A percentile compares a stretch with the other conserved stretches of the same genome.
phyloP scores from a whole-genome alignment of 2,329 filamentous ascomycete species.

The Colletotrichum tamarilloi region DNA sequence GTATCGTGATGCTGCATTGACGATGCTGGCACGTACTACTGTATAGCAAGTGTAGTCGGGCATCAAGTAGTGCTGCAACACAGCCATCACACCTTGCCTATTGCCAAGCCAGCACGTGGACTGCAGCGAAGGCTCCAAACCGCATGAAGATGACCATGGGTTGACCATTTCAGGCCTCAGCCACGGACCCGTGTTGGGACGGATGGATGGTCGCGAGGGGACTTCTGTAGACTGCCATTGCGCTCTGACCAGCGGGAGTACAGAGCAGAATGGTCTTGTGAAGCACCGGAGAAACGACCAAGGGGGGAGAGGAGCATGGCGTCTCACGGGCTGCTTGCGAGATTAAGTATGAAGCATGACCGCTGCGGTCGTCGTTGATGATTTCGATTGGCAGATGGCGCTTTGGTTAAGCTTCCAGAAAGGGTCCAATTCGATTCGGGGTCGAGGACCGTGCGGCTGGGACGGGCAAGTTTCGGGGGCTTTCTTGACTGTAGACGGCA shows the following conservation, averaged over 20 bases:
- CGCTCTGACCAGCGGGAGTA: background rate
- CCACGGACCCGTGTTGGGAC: background rate
- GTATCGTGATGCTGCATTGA: background rate
- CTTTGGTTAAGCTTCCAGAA: background rate
- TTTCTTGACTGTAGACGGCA: no score
- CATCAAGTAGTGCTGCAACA: conserved; percentile 1
- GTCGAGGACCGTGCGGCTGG: background rate
- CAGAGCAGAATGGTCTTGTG: background rate
- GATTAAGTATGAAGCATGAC: background rate
- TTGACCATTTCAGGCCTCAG: background rate
- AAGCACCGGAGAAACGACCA: background rate
- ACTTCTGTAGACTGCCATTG: background rate
- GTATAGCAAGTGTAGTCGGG: background rate
- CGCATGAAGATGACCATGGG: background rate
- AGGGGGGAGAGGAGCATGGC: background rate
- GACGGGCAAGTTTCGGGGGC: no score
- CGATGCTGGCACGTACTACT: background rate
- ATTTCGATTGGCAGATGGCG: background rate
- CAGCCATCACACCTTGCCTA: background rate
- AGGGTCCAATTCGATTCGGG: background rate
- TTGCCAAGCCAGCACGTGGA: conserved; percentile 11
- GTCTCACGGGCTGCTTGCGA: background rate
- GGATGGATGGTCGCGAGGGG: background rate
- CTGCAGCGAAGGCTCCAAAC: background rate
- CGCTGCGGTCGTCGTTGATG: background rate